Base-by-base conservation (phyloP, 768 basidiomycete genomes). In the Coprinopsis strossmayeri region DNA sequence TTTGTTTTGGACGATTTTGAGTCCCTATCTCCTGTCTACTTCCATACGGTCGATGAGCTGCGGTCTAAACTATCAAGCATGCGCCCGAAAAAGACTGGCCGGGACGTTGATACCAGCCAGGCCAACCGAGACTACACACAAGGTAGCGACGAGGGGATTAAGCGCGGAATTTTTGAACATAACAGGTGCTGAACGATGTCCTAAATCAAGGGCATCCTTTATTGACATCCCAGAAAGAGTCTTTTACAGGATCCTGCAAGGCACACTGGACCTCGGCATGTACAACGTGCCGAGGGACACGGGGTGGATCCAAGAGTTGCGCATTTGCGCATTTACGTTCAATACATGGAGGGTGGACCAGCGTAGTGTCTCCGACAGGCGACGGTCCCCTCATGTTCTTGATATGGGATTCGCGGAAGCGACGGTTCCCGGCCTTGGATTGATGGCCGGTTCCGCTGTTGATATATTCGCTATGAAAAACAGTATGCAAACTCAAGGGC, bases 361-460 rank as follows among this genome's bases (percentile, higher is more conserved):
- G 7, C 43, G 43, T 3, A 4, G 5, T n/a, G 13, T 28, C 3
- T 28, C 5, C 12, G 43, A 27, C 11, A 27, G 25, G 11, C 40
- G 9, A 15, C 27, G 27, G 11, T 13, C 25, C 3, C 25, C 43
- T 9, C 18, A 18, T 4, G 9, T 42, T 17, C 23, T 42, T 4
- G 40, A 42, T 25, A 23, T 42, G 18, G 40, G 40, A 23, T 42
- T 42, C 24, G 40, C 40, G 18, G 40, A 42, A 20, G 28, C 43
- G 27, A 28, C 7, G 3, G 18, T 45, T 12, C 43, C 28, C 18
- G 5, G n/a, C 27, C 43, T 45, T n/a, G 43, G n/a, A 32, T 45
- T 7, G 13, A 45, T 28, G 30, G 10, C 43, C 15, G 27, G 43
- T 3, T 5, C 43, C 7, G 43, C 7, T 3, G 5, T 45, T 3